Conservation (phyloP, 163 green algal genomes). For the Scenedesmus sp. region DNA sequence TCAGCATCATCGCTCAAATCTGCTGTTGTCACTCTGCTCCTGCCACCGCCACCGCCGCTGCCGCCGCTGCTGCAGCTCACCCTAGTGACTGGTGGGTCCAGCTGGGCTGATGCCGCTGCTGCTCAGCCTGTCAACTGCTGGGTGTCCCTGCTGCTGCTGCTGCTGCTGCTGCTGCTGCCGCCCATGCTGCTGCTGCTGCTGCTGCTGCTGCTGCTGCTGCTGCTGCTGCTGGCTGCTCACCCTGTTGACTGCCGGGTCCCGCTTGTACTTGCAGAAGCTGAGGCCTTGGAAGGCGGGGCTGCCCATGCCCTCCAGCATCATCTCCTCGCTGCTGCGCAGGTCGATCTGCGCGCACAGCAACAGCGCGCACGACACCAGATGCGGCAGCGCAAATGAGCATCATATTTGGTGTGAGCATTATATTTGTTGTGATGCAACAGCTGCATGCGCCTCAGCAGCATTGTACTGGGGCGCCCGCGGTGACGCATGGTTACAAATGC, state of each 20-base stretch:
- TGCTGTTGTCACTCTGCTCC: background rate
- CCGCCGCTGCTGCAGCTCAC: background rate
- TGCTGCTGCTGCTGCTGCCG: background rate
- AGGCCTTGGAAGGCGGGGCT: conserved; percentile 10
- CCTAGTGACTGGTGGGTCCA: too few species aligned
- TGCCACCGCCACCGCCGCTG: background rate
- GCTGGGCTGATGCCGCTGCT: background rate
- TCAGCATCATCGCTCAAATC: background rate
- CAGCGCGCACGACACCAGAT: background rate
- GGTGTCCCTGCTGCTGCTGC: too few species aligned
- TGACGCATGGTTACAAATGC: too few species aligned
- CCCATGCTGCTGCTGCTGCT: background rate
- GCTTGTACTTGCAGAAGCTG: conserved; percentile 43
- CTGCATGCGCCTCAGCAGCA: too few species aligned
- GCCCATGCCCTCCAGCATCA: conserved; percentile 18
- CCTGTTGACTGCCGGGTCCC: conserved; percentile 27
- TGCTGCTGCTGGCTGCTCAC: conserved; percentile 15
- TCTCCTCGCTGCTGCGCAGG: conserved; percentile 31
- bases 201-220: too few species aligned
- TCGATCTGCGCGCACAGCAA: conserved; percentile 16
- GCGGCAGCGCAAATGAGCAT: background rate
- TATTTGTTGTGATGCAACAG: too few species aligned
- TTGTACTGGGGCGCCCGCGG: too few species aligned
- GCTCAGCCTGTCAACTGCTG: background rate
- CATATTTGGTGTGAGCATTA: background rate